These are phyloP conservation scores for Solanum hybrid DNA, from an alignment of 305 asterid genomes.

Conservation along the genomic window DNA sequence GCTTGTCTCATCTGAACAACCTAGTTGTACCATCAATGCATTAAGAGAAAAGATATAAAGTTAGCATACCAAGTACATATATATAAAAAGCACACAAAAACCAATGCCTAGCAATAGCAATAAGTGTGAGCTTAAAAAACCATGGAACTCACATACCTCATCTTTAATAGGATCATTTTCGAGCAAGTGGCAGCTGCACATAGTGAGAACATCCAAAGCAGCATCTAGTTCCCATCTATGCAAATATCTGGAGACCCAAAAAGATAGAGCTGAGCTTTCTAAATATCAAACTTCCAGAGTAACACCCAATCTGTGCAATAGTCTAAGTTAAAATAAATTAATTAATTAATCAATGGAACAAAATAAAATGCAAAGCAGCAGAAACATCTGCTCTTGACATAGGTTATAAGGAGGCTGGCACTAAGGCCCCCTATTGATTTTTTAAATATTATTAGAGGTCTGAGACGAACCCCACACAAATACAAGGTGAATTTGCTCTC, in stretches of 20 bases:
- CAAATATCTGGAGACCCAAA: conserved; percentile 47
- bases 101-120: not conserved
- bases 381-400: not conserved
- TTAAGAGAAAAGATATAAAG: not conserved
- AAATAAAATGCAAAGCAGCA: not conserved
- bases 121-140: not conserved
- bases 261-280: not conserved
- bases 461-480: not conserved
- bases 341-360: not conserved
- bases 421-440: not conserved
- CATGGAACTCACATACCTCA: conserved; percentile 44
- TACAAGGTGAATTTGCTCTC: not conserved
- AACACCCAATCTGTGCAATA: not conserved
- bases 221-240: conserved; percentile 87
- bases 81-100: not conserved
- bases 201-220: conserved; percentile 89
- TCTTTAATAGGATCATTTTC: conserved; percentile 54
- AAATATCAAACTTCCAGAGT: not conserved
- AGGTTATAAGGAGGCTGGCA: not conserved
- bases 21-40: conserved; percentile 26
- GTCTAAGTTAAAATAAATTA: not conserved
- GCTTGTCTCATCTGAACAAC: conserved; percentile 81
- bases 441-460: not conserved
- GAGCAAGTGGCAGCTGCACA: conserved; percentile 89
- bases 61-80: not conserved